Conservation (phyloP, 1,284 basidiomycete species). For the Naganishia sp. region DNA sequence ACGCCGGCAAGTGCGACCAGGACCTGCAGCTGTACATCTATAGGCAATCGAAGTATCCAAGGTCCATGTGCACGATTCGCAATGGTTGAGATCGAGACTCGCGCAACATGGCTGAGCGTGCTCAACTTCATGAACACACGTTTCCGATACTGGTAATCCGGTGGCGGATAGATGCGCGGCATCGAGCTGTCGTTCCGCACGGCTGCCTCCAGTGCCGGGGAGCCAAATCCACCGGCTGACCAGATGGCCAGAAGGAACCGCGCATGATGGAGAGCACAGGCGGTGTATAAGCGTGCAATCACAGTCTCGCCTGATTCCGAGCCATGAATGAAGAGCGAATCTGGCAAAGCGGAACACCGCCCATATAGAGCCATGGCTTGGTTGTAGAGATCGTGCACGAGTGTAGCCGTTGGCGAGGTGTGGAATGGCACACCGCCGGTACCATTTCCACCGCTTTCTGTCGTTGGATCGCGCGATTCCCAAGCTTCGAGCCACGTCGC, state of each 20-base stretch:
- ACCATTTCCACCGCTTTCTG: conserved; percentile 33
- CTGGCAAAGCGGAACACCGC: conserved; percentile 26
- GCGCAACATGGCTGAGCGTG: conserved; percentile 66
- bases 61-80: conserved; percentile 75
- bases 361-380: conserved; percentile 33
- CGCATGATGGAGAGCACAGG: conserved; percentile 47
- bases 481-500: conserved; percentile 77
- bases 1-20: conserved; percentile 70
- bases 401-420: conserved; percentile 31
- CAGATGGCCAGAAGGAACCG: conserved; percentile 66
- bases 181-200: conserved; percentile 57
- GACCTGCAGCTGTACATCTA: conserved; percentile 69
- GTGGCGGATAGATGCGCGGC: conserved; percentile 40
- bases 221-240: conserved; percentile 83
- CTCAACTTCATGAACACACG: conserved; percentile 63
- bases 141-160: conserved; percentile 30
- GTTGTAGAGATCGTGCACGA: conserved; percentile 32
- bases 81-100: conserved; percentile 65
- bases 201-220: conserved; percentile 65
- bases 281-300: conserved; percentile 49
- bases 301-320: conserved; percentile 49
- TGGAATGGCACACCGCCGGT: conserved; percentile 39
- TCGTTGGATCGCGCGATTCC: conserved; percentile 64
- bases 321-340: conserved; percentile 32
- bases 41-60: conserved; percentile 77